These are phyloP conservation scores for Trichoderma erinaceum DNA, from an alignment of 495 filamentous ascomycete genomes.

Conservation along the genomic window DNA sequence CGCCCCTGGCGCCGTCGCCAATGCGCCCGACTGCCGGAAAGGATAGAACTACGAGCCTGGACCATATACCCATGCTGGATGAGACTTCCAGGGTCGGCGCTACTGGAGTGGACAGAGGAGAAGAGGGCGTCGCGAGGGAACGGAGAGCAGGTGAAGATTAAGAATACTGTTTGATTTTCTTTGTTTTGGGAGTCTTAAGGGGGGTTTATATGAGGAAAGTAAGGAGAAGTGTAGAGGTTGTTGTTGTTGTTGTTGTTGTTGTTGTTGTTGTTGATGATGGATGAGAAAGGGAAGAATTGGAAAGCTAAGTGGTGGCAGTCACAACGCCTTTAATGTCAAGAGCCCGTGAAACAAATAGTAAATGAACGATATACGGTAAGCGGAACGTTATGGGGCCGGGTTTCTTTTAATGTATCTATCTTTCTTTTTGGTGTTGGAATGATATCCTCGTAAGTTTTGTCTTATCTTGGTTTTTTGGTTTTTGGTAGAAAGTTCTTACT, in stretches of 20 bases:
- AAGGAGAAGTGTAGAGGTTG: too few relatives aligned
- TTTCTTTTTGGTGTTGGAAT: background rate
- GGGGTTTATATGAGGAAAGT: too few relatives aligned
- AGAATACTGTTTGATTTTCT: too few relatives aligned
- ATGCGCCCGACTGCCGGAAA: background rate
- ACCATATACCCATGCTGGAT: constrained; percentile 51
- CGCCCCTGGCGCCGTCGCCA: constrained; percentile 5
- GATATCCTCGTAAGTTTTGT: background rate
- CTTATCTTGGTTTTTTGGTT: background rate
- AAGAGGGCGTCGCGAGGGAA: constrained; percentile 37
- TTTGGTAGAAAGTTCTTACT: too few relatives aligned
- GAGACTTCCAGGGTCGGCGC: constrained; percentile 33
- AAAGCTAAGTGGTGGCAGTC: background rate
- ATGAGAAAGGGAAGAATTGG: background rate
- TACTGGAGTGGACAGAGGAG: constrained; percentile 38
- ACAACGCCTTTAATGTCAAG: background rate
- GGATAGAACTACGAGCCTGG: constrained; percentile 33
- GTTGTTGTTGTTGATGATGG: too few relatives aligned
- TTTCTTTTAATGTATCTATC: constrained; percentile 14
- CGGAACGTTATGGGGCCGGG: constrained; percentile 9
- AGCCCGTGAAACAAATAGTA: background rate
- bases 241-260: too few relatives aligned
- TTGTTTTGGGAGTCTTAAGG: too few relatives aligned
- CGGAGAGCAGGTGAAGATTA: constrained; percentile 24
- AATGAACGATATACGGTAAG: background rate